Evolutionary conservation across 805 yeast species (phyloP), one percentile per base, ranked within the genome.

Genomic region (Metschnikowia kunwiensis): DNA sequence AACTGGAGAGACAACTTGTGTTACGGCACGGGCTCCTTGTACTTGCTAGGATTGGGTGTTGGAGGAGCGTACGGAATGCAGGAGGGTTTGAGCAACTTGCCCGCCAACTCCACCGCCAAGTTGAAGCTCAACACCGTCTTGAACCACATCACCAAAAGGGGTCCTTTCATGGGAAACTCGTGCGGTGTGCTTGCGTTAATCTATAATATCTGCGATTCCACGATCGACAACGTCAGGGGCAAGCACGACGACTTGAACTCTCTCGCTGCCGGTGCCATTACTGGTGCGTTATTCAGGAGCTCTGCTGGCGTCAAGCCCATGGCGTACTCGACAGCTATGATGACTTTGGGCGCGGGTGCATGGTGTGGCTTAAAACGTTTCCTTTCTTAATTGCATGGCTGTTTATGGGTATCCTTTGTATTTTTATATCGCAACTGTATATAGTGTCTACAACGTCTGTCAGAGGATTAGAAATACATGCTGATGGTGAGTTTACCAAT

Each of bases 1-100:
- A 95, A 95, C 51, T 93, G 96, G 95, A 77, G 88, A 11, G 98
- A 93, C 61, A 97, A 93, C 67, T 74, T 93, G 47, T 88, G 97
- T 75, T 93, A 93, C 63, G 98, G 98, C 51, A 84, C 97, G 8
- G 98, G 98, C 63, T 80, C 96, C 5, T 87, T 88, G 34, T 93
- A 93, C 59, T 72, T 93, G 49, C 51, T 84, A 21, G 95, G 95
- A 27, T 73, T 93, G 48, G 95, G 95, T 23, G 43, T 78, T 28
- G 98, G 98, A 64, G 98, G 98, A 42, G 65, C 80, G 10, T 82
- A 79, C 54, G 98, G 98, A 42, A 67, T 89, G 43, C 76, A 78
- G 42, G 96, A 91, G 63, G 97, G 98, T 44, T 54, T 93, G 38
- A 74, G 74, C 44, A 78, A 79, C 58, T 72, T 93, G 37, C 93